These are phyloP conservation scores for Hericium erinaceus DNA, from an alignment of 768 basidiomycete genomes.

Conservation along the genomic window DNA sequence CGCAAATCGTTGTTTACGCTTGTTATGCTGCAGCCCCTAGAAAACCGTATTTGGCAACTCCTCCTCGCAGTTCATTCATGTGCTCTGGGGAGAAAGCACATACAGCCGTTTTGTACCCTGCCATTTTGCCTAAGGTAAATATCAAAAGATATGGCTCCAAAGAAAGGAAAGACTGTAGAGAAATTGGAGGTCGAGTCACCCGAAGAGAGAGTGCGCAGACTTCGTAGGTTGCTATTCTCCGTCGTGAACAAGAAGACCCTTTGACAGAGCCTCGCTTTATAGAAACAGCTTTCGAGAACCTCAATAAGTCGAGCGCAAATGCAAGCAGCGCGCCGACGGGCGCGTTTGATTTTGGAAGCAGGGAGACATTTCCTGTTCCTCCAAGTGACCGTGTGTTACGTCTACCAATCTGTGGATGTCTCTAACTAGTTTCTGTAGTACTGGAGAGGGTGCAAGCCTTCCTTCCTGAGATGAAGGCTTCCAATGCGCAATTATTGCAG, in stretches of 20 bases:
- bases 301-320: not conserved
- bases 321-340: not conserved
- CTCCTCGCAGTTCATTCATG: not conserved
- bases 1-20: not conserved
- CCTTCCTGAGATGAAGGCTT: slow-evolving; percentile 56
- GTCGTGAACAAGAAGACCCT: not conserved
- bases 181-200: slow-evolving; percentile 7
- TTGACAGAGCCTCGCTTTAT: not conserved
- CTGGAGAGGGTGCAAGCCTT: slow-evolving; percentile 58
- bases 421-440: slow-evolving; percentile 30
- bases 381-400: slow-evolving; percentile 14
- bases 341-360: slow-evolving; percentile 16
- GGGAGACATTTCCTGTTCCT: slow-evolving; percentile 13
- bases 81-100: too few relatives aligned
- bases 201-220: slow-evolving; percentile 9
- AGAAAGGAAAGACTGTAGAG: not conserved
- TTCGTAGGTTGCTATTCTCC: slow-evolving; percentile 12
- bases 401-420: too few relatives aligned
- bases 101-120: too few relatives aligned
- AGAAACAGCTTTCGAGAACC: slow-evolving; percentile 13
- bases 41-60: not conserved
- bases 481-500: slow-evolving; percentile 44
- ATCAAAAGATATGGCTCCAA: too few relatives aligned
- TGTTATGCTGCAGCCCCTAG: not conserved
- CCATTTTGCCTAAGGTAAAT: too few relatives aligned